Evolutionary conservation across 1,284 basidiomycete genomes (phyloP).

Genomic region (Rhodofomes roseus): DNA sequence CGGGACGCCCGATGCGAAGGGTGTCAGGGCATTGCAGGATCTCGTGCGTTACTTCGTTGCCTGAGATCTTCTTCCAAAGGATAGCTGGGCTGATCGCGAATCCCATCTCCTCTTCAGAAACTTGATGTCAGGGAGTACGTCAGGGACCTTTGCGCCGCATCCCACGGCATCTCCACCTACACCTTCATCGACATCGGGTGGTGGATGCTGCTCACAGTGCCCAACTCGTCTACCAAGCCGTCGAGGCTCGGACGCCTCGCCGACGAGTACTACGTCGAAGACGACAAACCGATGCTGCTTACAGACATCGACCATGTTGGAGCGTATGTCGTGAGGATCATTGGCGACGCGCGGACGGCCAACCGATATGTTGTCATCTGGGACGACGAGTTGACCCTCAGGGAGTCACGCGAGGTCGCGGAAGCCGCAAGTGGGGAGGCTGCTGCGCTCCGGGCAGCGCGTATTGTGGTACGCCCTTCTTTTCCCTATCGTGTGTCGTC

Average conservation of each 20-base stretch:
- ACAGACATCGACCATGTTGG: conserved; percentile 18
- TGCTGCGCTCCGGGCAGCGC: conserved; percentile 6
- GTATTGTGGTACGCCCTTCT: neutral
- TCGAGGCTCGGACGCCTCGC: neutral
- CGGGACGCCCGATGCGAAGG: conserved; percentile 11
- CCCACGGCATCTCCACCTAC: conserved; percentile 3
- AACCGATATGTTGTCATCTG: conserved; percentile 25
- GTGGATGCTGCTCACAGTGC: conserved; percentile 22
- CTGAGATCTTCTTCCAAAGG: no score
- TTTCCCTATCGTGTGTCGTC: neutral
- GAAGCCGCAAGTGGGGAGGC: conserved; percentile 15
- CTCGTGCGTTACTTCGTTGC: no score
- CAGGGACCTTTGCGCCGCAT: conserved; percentile 12
- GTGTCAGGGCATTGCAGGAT: conserved; percentile 13
- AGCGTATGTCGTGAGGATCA: conserved; percentile 18
- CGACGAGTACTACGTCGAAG: conserved; percentile 9
- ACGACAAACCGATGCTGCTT: conserved; percentile 12
- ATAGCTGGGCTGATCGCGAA: no score
- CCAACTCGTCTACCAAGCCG: neutral
- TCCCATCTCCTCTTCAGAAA: conserved; percentile 13
- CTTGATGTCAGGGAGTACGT: conserved; percentile 15
- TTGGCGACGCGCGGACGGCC: conserved; percentile 24
- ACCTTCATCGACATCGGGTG: conserved; percentile 26
- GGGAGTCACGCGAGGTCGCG: conserved; percentile 12
- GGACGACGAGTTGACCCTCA: conserved; percentile 22